Conservation (phyloP, 2,329 filamentous ascomycete species). For the Talaromyces pinophilus region DNA sequence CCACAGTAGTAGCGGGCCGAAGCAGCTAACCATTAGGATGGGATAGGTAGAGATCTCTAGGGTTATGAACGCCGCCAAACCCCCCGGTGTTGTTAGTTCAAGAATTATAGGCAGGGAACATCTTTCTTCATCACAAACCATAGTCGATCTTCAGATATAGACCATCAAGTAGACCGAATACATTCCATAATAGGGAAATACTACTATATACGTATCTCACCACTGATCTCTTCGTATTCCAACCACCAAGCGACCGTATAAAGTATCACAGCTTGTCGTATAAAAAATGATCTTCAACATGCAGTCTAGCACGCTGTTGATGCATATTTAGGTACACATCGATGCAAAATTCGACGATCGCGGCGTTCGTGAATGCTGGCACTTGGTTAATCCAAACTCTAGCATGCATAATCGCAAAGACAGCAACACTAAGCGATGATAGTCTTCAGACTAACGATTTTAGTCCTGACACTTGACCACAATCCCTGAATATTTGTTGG, state of each 20-base stretch:
- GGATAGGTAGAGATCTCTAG: neutral
- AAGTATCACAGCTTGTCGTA: neutral
- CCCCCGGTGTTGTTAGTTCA: neutral
- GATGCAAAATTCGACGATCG: neutral
- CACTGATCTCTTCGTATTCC: neutral
- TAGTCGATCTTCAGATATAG: neutral
- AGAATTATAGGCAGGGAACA: neutral
- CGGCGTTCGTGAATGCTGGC: neutral
- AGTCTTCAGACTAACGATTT: neutral
- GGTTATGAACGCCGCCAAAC: neutral
- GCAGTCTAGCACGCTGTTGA: slow-evolving; percentile 3
- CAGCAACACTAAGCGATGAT: neutral
- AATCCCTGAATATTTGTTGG: neutral
- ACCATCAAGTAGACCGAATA: neutral
- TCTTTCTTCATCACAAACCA: neutral
- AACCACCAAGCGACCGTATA: neutral
- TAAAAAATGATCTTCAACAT: neutral
- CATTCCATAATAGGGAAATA: neutral
- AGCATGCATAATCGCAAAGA: neutral
- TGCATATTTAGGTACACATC: neutral
- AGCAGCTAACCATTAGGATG: neutral
- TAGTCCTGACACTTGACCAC: neutral
- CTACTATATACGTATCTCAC: neutral
- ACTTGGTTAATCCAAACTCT: neutral
- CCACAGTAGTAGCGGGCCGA: neutral